Percentiles rank a stretch among this genome's conserved stretches.
Conservation (phyloP, 495 filamentous ascomycete genomes). For the Annulohypoxylon moriforme region DNA sequence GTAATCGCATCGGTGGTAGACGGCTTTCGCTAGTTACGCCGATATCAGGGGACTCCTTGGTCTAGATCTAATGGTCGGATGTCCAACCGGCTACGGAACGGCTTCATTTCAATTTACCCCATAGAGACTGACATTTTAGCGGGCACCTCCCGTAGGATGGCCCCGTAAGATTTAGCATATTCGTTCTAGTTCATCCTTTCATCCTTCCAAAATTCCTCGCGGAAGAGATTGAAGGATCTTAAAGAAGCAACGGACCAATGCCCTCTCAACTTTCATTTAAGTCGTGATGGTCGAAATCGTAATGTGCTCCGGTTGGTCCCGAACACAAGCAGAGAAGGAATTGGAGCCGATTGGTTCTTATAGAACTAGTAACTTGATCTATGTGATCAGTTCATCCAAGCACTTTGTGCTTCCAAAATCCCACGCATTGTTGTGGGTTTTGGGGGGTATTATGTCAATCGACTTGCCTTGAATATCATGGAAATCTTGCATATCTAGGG, state of each 20-base stretch:
- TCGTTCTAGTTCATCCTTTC: constrained; percentile 6
- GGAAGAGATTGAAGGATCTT: constrained; percentile 26
- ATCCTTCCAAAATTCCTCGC: not conserved
- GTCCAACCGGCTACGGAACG: constrained; percentile 30
- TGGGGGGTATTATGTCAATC: not conserved
- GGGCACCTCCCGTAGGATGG: constrained; percentile 6
- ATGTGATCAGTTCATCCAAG: constrained; percentile 7
- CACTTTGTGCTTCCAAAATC: constrained; percentile 9
- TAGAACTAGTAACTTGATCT: constrained; percentile 1
- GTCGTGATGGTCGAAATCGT: constrained; percentile 7
- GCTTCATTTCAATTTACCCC: constrained; percentile 32
- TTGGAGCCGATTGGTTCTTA: constrained; percentile 31
- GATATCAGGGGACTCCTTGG: constrained; percentile 20
- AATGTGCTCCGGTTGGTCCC: constrained; percentile 14
- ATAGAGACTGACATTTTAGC: constrained; percentile 1
- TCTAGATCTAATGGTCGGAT: constrained; percentile 33
- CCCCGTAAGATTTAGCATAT: constrained; percentile 18
- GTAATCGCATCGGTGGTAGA: constrained; percentile 9
- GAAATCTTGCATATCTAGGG: constrained; percentile 3
- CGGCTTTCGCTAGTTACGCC: constrained; percentile 1
- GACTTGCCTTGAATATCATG: constrained; percentile 3
- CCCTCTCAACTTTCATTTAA: not conserved
- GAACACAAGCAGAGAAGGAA: constrained; percentile 19
- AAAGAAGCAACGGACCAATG: constrained; percentile 12
- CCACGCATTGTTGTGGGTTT: not conserved